Evolutionary conservation across 176 grass and related monocot species (phyloP), one percentile per base, ranked within the genome.

Genomic region (Echinochloa phyllopogon): DNA sequence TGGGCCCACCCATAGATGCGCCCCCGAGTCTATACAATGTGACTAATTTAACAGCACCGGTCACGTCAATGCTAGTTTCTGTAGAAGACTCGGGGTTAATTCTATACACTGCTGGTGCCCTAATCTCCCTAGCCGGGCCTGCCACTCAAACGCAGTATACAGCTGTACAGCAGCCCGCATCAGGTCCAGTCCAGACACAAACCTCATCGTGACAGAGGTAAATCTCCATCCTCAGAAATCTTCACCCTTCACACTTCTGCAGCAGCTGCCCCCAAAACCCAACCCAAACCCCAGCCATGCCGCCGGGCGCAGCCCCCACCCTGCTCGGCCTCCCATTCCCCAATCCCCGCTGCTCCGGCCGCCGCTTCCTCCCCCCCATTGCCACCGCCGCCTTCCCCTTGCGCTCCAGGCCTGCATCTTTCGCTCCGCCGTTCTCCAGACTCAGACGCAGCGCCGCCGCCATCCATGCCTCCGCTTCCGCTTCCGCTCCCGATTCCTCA

Each of bases 201-300:
- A 48, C 44, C 77, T 66, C 60, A 66, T 80, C 77, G 18, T 38
- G 47, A 44, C 21, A 11, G 2, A 23, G 29, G 25, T 29, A 77
- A 82, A 69, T 87, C 70, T 14, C 14, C 47, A 53, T 5, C 23
- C 11, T 5, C 3, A 1, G n/a, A n/a, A 10, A 9, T 45, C 58
- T 60, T 11, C n/a, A 23, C 6, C 56, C 10, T 29, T 2, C 61
- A 16, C 61, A 65, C 13, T 41, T 33, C 45, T 24, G 63, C 21
- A n/a, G 21, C 82, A 68, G 44, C 67, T 52, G 45, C 21, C 20
- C 27, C 74, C 50, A 85, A 83, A 87, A 90, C 72, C 77, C 68
- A 78, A 82, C 41, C 61, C 82, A 77, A 79, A 77, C 56, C 73
- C 57, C 84, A 61, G 60, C 70, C 86, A 83, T 81, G 92, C 69